These are phyloP conservation scores for Boletus sp. DNA, from an alignment of 1,284 basidiomycete genomes.

Conservation along the genomic window DNA sequence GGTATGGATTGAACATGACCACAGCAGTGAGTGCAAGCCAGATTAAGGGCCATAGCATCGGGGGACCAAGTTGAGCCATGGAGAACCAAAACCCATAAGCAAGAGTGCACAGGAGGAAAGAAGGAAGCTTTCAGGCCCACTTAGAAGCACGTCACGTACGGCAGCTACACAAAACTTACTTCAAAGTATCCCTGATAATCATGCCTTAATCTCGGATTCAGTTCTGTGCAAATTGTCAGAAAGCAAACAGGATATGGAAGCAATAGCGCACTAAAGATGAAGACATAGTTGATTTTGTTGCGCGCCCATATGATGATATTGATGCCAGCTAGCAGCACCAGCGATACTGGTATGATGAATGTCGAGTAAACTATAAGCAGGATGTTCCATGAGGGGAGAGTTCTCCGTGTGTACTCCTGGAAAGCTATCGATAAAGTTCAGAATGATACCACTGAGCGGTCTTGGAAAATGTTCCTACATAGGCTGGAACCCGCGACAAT, in stretches of 20 bases:
- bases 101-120: conserved; percentile 72
- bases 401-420: conserved; percentile 50
- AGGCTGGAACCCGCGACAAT: conserved; percentile 64
- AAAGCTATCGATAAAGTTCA: conserved; percentile 44
- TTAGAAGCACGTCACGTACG: conserved; percentile 4
- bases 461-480: conserved; percentile 43
- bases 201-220: conserved; percentile 71
- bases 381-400: conserved; percentile 69
- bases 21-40: conserved; percentile 71
- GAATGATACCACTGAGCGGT: neutral
- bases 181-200: conserved; percentile 84
- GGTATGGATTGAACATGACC: conserved; percentile 76
- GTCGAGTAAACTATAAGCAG: conserved; percentile 81
- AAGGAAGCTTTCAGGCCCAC: conserved; percentile 57
- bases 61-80: conserved; percentile 59
- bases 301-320: conserved; percentile 79
- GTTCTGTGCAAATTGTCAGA: conserved; percentile 43
- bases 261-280: conserved; percentile 73
- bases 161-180: conserved; percentile 36
- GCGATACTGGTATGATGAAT: conserved; percentile 72
- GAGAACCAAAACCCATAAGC: conserved; percentile 84
- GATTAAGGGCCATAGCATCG: conserved; percentile 72
- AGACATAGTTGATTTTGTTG: conserved; percentile 82
- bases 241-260: neutral
- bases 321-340: conserved; percentile 74